phyloP scores from a whole-genome alignment of 768 basidiomycete genomes.

The Pleurotus pulmonarius region DNA sequence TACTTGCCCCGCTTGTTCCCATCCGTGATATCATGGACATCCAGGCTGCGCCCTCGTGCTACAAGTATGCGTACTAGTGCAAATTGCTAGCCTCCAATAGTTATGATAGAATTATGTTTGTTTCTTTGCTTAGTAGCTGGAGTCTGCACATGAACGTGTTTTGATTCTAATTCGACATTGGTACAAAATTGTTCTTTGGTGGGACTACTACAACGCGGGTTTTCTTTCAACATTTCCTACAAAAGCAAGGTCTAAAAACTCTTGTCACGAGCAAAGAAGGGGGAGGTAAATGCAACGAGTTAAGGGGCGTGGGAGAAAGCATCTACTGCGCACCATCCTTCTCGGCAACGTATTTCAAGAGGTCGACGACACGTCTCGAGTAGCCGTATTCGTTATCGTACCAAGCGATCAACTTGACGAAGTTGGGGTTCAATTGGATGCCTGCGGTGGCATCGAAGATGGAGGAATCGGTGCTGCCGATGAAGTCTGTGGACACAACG shows the following conservation, averaged over 20 bases:
- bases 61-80: conserved; percentile 13
- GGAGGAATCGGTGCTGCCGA: conserved; percentile 73
- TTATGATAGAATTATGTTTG: too few species aligned
- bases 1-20: conserved; percentile 16
- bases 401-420: conserved; percentile 96
- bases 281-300: not conserved
- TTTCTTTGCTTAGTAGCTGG: too few species aligned
- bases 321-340: conserved; percentile 44
- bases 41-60: conserved; percentile 14
- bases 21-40: conserved; percentile 22
- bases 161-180: conserved; percentile 4
- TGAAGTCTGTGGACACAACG: conserved; percentile 92
- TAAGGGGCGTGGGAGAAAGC: not conserved
- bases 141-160: not conserved
- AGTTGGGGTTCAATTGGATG: conserved; percentile 87
- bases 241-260: conserved; percentile 2
- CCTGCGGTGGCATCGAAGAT: conserved; percentile 95
- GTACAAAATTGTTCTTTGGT: conserved; percentile 7
- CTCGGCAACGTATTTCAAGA: conserved; percentile 77
- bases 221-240: conserved; percentile 1
- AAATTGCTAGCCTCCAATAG: too few species aligned
- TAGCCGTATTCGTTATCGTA: conserved; percentile 97
- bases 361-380: conserved; percentile 89
- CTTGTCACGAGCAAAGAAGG: not conserved
- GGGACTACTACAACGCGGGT: conserved; percentile 2